Evolutionary conservation across 2,329 filamentous ascomycete species (phyloP), one percentile per base, ranked within the genome.

Genomic region (Ceratocystis cubensis): DNA sequence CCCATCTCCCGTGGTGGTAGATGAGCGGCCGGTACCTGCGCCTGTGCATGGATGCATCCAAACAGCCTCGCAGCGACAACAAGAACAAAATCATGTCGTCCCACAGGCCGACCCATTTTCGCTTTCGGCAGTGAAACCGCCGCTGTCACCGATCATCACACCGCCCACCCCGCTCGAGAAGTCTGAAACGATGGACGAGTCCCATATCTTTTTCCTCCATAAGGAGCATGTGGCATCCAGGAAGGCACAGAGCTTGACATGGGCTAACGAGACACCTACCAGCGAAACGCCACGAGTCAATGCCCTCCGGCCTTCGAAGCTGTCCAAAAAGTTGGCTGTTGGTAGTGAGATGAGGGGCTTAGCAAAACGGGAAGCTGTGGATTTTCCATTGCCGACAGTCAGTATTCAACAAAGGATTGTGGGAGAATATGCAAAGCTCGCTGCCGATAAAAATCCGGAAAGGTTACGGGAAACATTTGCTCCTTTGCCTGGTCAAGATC

Each of bases 81-180:
- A 59, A 6, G 28, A 20, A n/a, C 30, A 28, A 37, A 5, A 59
- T 30, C 5, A 33, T 25, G 22, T 13, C n/a, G 30, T n/a, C n/a
- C 28, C 53, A 57, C 53, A 30, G 25, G 53, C 30, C 17, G 13
- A 20, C 25, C 28, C 28, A 22, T 57, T 57, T 6, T 30, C 53
- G 3, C 28, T 57, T 7, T 22, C 56, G 10, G 13, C 37, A n/a
- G 56, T 2, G 6, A 15, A 28, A 1, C 56, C 15, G 2, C 66
- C 66, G 28, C 48, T 63, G 7, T 67, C 66, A 17, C 66, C 66
- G 2, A 67, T 57, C 6, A 61, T 67, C 41, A 67, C 66, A 33
- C 66, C 66, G 57, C 66, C 66, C n/a, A 67, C 66, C 6, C 66
- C 66, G 15, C 63, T 63, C 13, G 61, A 63, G 7, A 63, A 25